Evolutionary conservation across 1,139 yeast species (phyloP).

Genomic region (Suhomyces coccinellae): DNA sequence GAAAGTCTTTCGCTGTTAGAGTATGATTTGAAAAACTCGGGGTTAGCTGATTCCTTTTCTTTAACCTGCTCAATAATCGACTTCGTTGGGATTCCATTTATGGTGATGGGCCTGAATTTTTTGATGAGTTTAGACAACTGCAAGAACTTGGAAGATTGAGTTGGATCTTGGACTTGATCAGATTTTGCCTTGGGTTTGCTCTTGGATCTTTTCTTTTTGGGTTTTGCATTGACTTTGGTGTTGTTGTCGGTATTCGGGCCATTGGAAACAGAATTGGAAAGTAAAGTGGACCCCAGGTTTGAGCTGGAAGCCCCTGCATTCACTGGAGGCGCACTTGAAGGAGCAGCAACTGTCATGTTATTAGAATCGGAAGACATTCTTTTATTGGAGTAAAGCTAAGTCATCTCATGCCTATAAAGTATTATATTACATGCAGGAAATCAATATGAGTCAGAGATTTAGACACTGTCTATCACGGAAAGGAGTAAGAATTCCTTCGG

Average conservation of each 20-base stretch:
- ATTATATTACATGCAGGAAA: neutral
- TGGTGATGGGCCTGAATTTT: slow-evolving; percentile 31
- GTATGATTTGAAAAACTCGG: slow-evolving; percentile 10
- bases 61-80: slow-evolving; percentile 17
- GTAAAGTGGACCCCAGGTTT: neutral
- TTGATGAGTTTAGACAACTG: slow-evolving; percentile 29
- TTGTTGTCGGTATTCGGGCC: neutral
- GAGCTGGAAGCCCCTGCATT: neutral
- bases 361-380: neutral
- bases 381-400: neutral
- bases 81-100: slow-evolving; percentile 32
- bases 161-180: slow-evolving; percentile 11
- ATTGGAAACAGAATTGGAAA: neutral
- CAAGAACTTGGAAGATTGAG: slow-evolving; percentile 15
- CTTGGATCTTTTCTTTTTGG: slow-evolving; percentile 3
- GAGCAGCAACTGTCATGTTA: neutral
- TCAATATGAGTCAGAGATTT: neutral
- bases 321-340: neutral
- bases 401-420: neutral
- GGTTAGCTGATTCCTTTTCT: slow-evolving; percentile 9
- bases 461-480: too few relatives aligned
- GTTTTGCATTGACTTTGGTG: neutral
- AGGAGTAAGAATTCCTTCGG: too few relatives aligned
- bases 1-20: slow-evolving; percentile 16
- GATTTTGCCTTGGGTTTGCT: slow-evolving; percentile 6